Conservation (phyloP, 495 filamentous ascomycete species). For the Cryomyces minteri region DNA sequence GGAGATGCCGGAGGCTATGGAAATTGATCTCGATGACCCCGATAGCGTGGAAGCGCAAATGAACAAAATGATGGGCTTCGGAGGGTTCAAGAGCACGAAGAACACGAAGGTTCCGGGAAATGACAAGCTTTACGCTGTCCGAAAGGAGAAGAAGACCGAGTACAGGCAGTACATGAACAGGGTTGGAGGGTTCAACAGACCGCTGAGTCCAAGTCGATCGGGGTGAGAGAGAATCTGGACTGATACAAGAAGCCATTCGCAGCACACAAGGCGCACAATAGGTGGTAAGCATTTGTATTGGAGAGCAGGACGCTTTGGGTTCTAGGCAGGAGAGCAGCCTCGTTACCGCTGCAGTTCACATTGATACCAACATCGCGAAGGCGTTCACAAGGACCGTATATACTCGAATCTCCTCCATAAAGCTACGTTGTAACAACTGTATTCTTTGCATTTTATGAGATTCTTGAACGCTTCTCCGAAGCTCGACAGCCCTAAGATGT, state of each 20-base stretch:
- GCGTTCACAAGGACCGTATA: too few species aligned
- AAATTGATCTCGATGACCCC: conserved; percentile 18
- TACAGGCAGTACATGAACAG: conserved; percentile 99
- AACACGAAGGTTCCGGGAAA: conserved; percentile 83
- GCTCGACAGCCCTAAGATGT: conserved; percentile 2
- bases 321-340: too few species aligned
- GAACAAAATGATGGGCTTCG: conserved; percentile 76
- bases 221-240: too few species aligned
- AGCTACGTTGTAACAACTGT: too few species aligned
- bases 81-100: conserved; percentile 70
- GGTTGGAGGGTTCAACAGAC: conserved; percentile 87
- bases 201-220: conserved; percentile 36
- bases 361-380: too few species aligned
- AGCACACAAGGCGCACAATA: too few species aligned
- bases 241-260: too few species aligned
- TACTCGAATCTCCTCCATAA: too few species aligned
- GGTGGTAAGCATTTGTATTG: too few species aligned
- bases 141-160: conserved; percentile 89
- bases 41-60: conserved; percentile 61
- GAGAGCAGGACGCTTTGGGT: too few species aligned
- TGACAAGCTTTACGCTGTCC: conserved; percentile 54
- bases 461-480: background rate
- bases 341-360: too few species aligned
- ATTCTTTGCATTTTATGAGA: too few species aligned
- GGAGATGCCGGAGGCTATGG: conserved; percentile 1